phyloP scores from a whole-genome alignment of 306 rosid genomes.

The Castanea crenata region DNA sequence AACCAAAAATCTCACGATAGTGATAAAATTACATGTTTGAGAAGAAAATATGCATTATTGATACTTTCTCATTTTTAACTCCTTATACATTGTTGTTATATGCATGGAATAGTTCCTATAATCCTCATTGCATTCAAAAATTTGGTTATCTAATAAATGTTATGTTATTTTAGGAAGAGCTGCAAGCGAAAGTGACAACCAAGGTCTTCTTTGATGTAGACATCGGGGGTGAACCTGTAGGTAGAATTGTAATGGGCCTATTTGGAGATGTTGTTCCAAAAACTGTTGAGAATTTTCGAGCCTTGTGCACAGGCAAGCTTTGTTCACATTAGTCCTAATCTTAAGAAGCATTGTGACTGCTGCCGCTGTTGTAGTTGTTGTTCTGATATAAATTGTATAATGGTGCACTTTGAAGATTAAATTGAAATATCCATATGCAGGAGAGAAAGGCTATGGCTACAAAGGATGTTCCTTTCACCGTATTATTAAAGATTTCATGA shows the following conservation, averaged over 20 bases:
- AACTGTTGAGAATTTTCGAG: conserved; percentile 86
- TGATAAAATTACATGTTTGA: background rate
- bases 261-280: conserved; percentile 77
- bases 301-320: conserved; percentile 76
- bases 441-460: conserved; percentile 93
- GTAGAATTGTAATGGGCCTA: conserved; percentile 69
- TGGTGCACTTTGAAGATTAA: conserved; percentile 11
- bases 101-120: background rate
- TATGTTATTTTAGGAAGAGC: conserved; percentile 52
- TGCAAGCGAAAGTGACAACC: conserved; percentile 74
- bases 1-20: background rate
- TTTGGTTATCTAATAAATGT: conserved; percentile 19
- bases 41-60: background rate
- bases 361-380: conserved; percentile 11
- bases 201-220: conserved; percentile 82
- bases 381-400: conserved; percentile 13
- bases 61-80: background rate
- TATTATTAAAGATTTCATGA: conserved; percentile 87
- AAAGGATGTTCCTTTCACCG: conserved; percentile 94
- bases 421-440: conserved; percentile 42
- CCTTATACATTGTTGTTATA: background rate
- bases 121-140: conserved; percentile 5
- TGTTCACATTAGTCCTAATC: background rate
- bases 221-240: conserved; percentile 63
- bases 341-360: background rate